A percentile compares a stretch with the other conserved stretches of the same genome.
These are phyloP conservation scores for Pseudomassariella vexata DNA, from an alignment of 2,329 filamentous ascomycete species.

Conservation along the genomic window DNA sequence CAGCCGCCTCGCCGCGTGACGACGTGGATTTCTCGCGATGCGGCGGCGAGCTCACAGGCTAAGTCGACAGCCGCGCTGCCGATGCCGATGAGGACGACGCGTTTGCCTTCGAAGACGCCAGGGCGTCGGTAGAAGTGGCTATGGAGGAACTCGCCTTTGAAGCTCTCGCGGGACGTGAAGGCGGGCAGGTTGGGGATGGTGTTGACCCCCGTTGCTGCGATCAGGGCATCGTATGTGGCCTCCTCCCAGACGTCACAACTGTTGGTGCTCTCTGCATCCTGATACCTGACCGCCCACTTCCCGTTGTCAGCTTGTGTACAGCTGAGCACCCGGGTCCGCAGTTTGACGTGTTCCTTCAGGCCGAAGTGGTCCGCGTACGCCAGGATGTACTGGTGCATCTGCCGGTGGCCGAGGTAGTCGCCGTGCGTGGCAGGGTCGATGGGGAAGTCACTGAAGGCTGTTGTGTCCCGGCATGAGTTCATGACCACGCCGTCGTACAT, in stretches of 20 bases:
- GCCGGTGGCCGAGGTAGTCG: constrained; percentile 28
- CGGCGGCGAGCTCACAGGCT: constrained; percentile 27
- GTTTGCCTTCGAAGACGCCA: constrained; percentile 27
- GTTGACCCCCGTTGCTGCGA: constrained; percentile 27
- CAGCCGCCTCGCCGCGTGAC: constrained; percentile 31
- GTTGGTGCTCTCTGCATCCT: constrained; percentile 8
- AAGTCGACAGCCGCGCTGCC: constrained; percentile 33
- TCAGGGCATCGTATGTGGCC: constrained; percentile 25
- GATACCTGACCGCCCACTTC: constrained; percentile 23
- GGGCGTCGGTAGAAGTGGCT: constrained; percentile 30
- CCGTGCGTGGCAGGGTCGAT: constrained; percentile 30
- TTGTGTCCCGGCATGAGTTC: constrained; percentile 31
- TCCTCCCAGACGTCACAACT: too few relatives aligned
- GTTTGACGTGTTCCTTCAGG: constrained; percentile 25
- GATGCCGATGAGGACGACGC: constrained; percentile 29
- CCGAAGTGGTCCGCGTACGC: constrained; percentile 30
- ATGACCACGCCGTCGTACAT: constrained; percentile 29
- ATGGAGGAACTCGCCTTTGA: constrained; percentile 28
- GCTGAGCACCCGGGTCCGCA: constrained; percentile 24
- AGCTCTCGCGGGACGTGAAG: constrained; percentile 23
- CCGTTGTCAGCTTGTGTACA: constrained; percentile 19
- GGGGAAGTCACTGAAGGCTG: constrained; percentile 33
- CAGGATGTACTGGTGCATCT: constrained; percentile 27
- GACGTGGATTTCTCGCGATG: constrained; percentile 27
- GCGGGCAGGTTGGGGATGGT: constrained; percentile 24